Percentiles rank a stretch among this genome's conserved stretches.
These are phyloP conservation scores for Lineolata rhizophorae DNA, from an alignment of 495 filamentous ascomycete genomes.

Conservation along the genomic window DNA sequence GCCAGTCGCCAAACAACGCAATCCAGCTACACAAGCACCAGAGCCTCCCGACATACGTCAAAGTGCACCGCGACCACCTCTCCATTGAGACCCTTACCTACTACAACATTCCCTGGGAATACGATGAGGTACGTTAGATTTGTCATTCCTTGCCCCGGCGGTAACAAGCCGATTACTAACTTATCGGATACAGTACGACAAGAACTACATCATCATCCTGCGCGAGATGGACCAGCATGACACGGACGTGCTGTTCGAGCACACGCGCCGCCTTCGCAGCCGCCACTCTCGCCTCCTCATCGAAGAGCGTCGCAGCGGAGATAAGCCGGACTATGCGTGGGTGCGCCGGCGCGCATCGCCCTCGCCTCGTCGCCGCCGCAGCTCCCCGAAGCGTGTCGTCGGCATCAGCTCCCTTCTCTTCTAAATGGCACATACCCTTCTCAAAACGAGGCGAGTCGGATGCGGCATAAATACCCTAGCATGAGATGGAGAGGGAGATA, in stretches of 20 bases:
- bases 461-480: too few relatives aligned
- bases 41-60: constrained; percentile 15
- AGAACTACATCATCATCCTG: constrained; percentile 19
- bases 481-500: too few relatives aligned
- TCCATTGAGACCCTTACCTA: constrained; percentile 18
- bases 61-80: constrained; percentile 18
- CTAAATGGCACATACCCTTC: too few relatives aligned
- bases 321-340: constrained; percentile 17
- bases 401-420: too few relatives aligned
- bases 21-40: constrained; percentile 5
- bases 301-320: constrained; percentile 11
- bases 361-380: too few relatives aligned
- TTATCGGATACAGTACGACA: constrained; percentile 9
- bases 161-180: constrained; percentile 1
- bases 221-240: constrained; percentile 19
- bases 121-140: constrained; percentile 14
- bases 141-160: background rate
- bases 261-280: constrained; percentile 17
- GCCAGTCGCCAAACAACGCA: constrained; percentile 6
- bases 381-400: too few relatives aligned
- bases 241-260: constrained; percentile 21
- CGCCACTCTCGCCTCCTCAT: constrained; percentile 12
- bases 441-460: too few relatives aligned
- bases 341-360: constrained; percentile 14
- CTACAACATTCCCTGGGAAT: constrained; percentile 19